Base-by-base conservation (phyloP, 208 protist species). In the Wallacemonas sp. region DNA sequence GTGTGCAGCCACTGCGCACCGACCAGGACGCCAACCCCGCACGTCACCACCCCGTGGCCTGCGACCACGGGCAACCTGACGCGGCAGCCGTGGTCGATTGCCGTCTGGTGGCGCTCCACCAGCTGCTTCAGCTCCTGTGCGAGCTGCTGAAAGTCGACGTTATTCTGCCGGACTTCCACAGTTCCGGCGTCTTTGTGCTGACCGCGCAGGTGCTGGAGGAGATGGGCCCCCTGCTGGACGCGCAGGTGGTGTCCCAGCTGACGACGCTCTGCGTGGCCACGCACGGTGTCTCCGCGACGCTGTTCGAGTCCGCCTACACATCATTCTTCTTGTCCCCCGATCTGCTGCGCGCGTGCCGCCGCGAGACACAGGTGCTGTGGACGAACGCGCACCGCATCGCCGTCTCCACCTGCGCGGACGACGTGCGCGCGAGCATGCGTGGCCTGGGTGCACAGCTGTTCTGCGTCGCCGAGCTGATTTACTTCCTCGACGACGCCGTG, bases 251-350 rank as follows among this genome's bases (percentile, higher is more conserved):
- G 16, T 67, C 72, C 16, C 69, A 77, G n/a, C 55, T 94, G 22
- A 67, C 72, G 38, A 66, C 82, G 50, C 36, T 96, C 32, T 90
- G 89, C 49, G 73, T 64, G 59, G 48, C 52, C 10, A 41, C 75
- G 2, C 63, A 93, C 11, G 11, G 57, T 45, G 61, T 72, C 16
- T 72, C 68, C 38, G 52, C 62, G 5, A 31, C 42, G n/a, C 73
- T 94, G 5, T 91, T 97, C 67, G 79, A 91, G 45, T 69, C 77
- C 14, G 86, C 81, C 29, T 89, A 90, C 66, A 79, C 65, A 1
- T 67, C 80, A 23, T 71, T 93, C 18, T 97, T 97, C 74, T 68
- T 97, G n/a, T 90, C 77, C 18, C 59, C 76, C 10, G 82, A 89
- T 49, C 61, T 94, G 1, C 79, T 97, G 10, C 89, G 79, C 38